Conservation (phyloP, 2,329 filamentous ascomycete species). For the Cordyceps sp. region DNA sequence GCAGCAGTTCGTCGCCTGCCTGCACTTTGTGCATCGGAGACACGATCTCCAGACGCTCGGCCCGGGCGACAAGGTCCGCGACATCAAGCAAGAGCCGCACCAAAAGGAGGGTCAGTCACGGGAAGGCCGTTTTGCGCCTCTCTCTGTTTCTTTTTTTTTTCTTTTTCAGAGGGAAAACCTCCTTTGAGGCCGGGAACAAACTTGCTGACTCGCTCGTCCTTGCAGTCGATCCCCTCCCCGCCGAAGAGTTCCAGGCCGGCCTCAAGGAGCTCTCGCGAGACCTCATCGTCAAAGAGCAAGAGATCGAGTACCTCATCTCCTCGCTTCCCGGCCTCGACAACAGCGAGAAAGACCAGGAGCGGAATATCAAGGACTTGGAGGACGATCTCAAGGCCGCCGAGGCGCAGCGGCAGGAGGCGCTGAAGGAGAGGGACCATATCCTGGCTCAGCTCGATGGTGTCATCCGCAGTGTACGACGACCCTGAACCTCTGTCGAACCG, state of each 20-base stretch:
- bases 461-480: constrained; percentile 41
- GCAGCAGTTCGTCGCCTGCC: constrained; percentile 50
- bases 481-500: too few relatives aligned
- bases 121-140: too few relatives aligned
- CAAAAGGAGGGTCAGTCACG: constrained; percentile 33
- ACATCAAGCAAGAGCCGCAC: constrained; percentile 35
- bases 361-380: constrained; percentile 46
- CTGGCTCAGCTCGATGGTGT: constrained; percentile 42
- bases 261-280: constrained; percentile 61
- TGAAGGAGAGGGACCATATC: constrained; percentile 46
- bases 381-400: constrained; percentile 48
- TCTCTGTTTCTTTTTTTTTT: too few relatives aligned
- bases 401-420: constrained; percentile 42
- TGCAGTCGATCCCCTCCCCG: constrained; percentile 41
- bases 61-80: constrained; percentile 40
- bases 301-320: constrained; percentile 64
- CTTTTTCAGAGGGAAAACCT: too few relatives aligned
- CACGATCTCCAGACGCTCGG: constrained; percentile 48
- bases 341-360: constrained; percentile 61
- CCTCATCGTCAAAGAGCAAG: constrained; percentile 64
- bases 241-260: constrained; percentile 48
- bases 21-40: constrained; percentile 50
- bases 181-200: too few relatives aligned
- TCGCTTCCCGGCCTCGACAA: constrained; percentile 62
- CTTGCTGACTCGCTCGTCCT: constrained; percentile 1